Evolutionary conservation across 768 basidiomycete species (phyloP).

Genomic region (Astraeus odoratus): DNA sequence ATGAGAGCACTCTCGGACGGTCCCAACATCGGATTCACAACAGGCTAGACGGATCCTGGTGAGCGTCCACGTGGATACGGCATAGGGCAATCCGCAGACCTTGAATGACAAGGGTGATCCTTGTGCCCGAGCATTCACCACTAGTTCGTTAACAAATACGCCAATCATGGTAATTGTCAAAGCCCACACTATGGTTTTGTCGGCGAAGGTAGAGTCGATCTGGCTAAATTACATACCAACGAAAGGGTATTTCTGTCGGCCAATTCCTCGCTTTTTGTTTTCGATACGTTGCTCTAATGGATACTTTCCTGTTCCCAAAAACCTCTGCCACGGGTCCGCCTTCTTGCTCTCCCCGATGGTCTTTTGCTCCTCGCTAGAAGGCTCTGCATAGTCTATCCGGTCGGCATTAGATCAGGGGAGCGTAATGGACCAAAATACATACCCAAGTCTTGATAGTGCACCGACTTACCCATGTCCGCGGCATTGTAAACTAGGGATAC

Average conservation of each 20-base stretch:
- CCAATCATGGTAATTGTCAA: conserved; percentile 62
- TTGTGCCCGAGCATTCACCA: conserved; percentile 66
- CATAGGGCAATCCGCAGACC: conserved; percentile 31
- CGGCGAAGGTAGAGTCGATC: neutral
- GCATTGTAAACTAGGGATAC: conserved; percentile 43
- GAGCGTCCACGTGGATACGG: conserved; percentile 1
- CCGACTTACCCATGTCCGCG: conserved; percentile 32
- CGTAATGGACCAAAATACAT: neutral
- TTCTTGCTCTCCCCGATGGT: conserved; percentile 36
- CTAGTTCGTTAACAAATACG: conserved; percentile 80
- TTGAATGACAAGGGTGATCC: conserved; percentile 84
- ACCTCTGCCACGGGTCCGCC: conserved; percentile 31
- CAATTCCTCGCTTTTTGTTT: conserved; percentile 79
- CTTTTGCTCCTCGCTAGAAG: conserved; percentile 25
- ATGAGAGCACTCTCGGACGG: conserved; percentile 82
- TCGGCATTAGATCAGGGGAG: conserved; percentile 1
- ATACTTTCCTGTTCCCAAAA: conserved; percentile 45
- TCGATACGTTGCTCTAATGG: conserved; percentile 79
- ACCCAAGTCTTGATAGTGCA: conserved; percentile 52
- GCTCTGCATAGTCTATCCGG: conserved; percentile 58
- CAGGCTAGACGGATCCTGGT: conserved; percentile 41
- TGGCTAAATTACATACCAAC: conserved; percentile 45
- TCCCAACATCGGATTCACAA: conserved; percentile 86
- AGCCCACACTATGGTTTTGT: conserved; percentile 45
- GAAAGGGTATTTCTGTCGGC: conserved; percentile 73